Percentiles rank a stretch among this genome's conserved stretches.
phyloP scores from a whole-genome alignment of 2,329 filamentous ascomycete species.

The Exophiala sideris region DNA sequence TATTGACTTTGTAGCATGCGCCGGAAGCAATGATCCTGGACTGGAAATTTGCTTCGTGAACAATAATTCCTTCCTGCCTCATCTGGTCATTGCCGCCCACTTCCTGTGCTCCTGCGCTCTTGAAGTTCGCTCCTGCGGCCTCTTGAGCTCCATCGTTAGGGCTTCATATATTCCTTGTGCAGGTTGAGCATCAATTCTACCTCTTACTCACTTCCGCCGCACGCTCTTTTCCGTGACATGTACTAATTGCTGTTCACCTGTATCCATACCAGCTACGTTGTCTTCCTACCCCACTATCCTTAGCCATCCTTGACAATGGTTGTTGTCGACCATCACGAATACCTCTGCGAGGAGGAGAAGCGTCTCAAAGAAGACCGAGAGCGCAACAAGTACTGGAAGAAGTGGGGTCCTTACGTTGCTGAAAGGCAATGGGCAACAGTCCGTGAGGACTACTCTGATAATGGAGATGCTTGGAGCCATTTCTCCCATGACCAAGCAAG shows the following conservation, averaged over 20 bases:
- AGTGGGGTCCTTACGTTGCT: slow-evolving; percentile 91
- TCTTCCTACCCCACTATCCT: not conserved
- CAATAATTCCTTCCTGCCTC: not conserved
- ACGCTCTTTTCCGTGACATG: slow-evolving; percentile 2
- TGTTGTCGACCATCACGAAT: slow-evolving; percentile 81
- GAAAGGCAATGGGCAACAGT: slow-evolving; percentile 93
- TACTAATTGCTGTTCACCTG: slow-evolving; percentile 1
- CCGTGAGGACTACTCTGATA: slow-evolving; percentile 85
- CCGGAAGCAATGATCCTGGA: not conserved
- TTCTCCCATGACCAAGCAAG: slow-evolving; percentile 91
- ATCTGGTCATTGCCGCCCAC: not conserved
- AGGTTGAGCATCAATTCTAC: not conserved
- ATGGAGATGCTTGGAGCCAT: slow-evolving; percentile 94
- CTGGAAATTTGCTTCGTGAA: not conserved
- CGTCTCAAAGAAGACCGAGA: slow-evolving; percentile 82
- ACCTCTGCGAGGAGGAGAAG: slow-evolving; percentile 85
- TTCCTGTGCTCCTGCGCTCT: not conserved
- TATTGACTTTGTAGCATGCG: not conserved
- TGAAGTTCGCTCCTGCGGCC: not conserved
- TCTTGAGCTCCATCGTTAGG: not conserved
- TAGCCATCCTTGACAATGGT: slow-evolving; percentile 64
- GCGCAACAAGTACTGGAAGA: slow-evolving; percentile 91
- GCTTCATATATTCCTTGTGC: too few species aligned
- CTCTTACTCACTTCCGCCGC: not conserved
- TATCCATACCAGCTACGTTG: not conserved